A percentile compares a stretch with the other conserved stretches of the same genome.
phyloP scores from a whole-genome alignment of 257 asterid species.

The Fraxinus cuspidata region DNA sequence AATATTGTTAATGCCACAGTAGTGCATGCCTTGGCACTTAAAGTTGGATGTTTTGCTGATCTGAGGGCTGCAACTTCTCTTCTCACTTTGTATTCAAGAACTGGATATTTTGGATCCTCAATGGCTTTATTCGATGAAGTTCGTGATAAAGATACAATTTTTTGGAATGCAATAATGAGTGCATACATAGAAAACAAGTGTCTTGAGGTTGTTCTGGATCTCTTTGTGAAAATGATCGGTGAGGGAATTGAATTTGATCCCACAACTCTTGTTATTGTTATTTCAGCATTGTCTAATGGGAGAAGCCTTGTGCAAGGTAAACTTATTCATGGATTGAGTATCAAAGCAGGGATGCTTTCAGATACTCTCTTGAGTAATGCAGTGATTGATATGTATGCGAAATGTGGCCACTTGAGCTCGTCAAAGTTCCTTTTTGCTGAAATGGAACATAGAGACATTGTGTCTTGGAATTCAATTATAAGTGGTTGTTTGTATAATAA shows the following conservation, averaged over 20 bases:
- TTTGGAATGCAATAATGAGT: conserved; percentile 71
- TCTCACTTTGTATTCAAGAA: conserved; percentile 55
- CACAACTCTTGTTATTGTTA: conserved; percentile 45
- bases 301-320: conserved; percentile 33
- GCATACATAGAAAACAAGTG: conserved; percentile 44
- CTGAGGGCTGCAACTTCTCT: conserved; percentile 45
- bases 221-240: conserved; percentile 48
- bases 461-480: conserved; percentile 66
- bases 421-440: conserved; percentile 47
- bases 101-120: conserved; percentile 41
- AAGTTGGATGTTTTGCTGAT: conserved; percentile 50
- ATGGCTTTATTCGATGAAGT: conserved; percentile 47
- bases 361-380: conserved; percentile 53
- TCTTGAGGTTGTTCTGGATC: conserved; percentile 32
- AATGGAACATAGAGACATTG: conserved; percentile 41
- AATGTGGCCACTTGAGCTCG: conserved; percentile 53
- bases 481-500: conserved; percentile 49
- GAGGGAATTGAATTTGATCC: conserved; percentile 47
- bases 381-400: conserved; percentile 55
- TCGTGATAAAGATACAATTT: conserved; percentile 48
- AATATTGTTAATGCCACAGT: conserved; percentile 27
- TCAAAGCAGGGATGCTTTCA: conserved; percentile 52
- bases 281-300: conserved; percentile 44
- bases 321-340: conserved; percentile 53
- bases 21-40: conserved; percentile 54